A percentile compares a stretch with the other conserved stretches of the same genome.
These are phyloP conservation scores for Cercospora nicotianae DNA, from an alignment of 2,329 filamentous ascomycete genomes.

Conservation along the genomic window DNA sequence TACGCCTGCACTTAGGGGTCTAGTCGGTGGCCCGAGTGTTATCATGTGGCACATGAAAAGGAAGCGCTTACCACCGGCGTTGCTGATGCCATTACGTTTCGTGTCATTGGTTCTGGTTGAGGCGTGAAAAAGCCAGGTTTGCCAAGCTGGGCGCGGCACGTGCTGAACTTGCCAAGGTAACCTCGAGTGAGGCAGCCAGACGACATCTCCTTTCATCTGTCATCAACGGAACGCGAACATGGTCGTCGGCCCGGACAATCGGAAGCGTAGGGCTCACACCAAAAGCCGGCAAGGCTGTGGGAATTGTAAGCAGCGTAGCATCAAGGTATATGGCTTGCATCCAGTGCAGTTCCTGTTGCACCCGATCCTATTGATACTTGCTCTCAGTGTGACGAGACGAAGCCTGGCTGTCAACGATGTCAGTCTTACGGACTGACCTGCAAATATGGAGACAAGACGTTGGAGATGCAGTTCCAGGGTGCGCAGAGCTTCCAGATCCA, in stretches of 20 bases:
- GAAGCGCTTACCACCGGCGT: conserved; percentile 12
- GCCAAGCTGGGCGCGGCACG: not conserved
- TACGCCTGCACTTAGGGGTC: conserved; percentile 13
- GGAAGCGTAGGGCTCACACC: conserved; percentile 43
- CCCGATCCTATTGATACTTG: conserved; percentile 5
- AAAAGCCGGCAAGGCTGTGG: conserved; percentile 57
- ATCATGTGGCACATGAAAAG: conserved; percentile 11
- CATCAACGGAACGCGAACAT: conserved; percentile 10
- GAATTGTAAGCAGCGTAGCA: conserved; percentile 57
- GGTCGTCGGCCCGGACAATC: conserved; percentile 12
- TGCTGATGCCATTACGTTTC: conserved; percentile 15
- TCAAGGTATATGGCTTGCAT: conserved; percentile 46
- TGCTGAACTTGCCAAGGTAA: not conserved
- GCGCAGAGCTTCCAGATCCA: conserved; percentile 28
- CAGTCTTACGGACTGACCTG: conserved; percentile 50
- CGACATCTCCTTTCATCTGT: not conserved
- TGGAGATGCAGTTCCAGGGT: conserved; percentile 28
- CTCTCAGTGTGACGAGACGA: conserved; percentile 55
- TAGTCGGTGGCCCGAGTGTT: conserved; percentile 1
- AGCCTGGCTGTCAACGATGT: conserved; percentile 54
- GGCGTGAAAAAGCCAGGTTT: not conserved
- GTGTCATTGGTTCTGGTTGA: not conserved
- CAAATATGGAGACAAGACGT: conserved; percentile 43
- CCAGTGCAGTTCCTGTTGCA: not conserved
- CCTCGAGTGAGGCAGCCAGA: conserved; percentile 1